A percentile compares a stretch with the other conserved stretches of the same genome.
Evolutionary conservation across 148 eudicot genomes (phyloP).

Genomic region (Drosera capensis): DNA sequence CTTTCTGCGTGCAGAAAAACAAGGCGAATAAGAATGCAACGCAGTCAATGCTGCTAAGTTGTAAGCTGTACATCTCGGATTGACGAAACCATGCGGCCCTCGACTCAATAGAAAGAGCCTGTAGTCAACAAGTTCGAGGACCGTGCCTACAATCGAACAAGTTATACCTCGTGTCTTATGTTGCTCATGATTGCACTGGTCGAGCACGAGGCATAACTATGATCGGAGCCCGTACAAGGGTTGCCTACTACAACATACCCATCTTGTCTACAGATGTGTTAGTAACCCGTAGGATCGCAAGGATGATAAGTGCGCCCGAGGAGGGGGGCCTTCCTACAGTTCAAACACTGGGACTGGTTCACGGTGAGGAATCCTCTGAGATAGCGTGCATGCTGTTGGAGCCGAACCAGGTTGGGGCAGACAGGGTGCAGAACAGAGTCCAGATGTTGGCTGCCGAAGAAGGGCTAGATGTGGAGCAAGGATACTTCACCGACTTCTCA

Average conservation of each 20-base stretch:
- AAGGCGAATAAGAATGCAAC: conserved; percentile 31
- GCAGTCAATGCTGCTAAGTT: conserved; percentile 44
- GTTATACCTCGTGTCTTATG: conserved; percentile 46
- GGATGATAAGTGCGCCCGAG: conserved; percentile 41
- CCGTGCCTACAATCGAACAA: conserved; percentile 31
- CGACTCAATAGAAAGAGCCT: conserved; percentile 36
- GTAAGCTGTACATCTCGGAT: conserved; percentile 48
- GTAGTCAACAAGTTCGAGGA: conserved; percentile 46
- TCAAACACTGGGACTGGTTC: conserved; percentile 43
- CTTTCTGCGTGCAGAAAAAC: neutral
- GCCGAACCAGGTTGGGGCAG: conserved; percentile 32
- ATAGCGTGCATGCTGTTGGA: conserved; percentile 35
- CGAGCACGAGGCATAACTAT: conserved; percentile 33
- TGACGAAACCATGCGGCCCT: conserved; percentile 35
- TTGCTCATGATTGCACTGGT: conserved; percentile 45
- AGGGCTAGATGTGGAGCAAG: conserved; percentile 40
- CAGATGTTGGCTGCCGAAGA: conserved; percentile 33
- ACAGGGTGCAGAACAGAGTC: conserved; percentile 32
- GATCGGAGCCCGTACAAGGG: conserved; percentile 48
- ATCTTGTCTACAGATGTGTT: conserved; percentile 46
- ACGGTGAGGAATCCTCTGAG: conserved; percentile 45
- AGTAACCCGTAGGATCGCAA: conserved; percentile 27
- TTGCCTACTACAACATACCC: conserved; percentile 42
- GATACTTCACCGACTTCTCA: conserved; percentile 32
- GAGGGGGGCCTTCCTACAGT: conserved; percentile 58